Conservation (phyloP, 2,329 filamentous ascomycete species). For the Rutstroemia sp. region DNA sequence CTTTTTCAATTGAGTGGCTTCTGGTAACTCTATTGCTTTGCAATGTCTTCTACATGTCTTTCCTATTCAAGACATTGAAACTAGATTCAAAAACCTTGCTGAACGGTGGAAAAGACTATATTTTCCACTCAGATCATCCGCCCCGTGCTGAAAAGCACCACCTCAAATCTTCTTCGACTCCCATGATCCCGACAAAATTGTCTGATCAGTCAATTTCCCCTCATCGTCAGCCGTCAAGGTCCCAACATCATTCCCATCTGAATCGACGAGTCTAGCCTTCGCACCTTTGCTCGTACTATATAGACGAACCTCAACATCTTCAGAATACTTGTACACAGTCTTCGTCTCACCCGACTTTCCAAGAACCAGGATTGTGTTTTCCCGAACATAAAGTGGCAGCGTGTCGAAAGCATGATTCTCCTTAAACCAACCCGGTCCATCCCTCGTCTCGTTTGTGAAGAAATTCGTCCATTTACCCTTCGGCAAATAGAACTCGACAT, state of each 20-base stretch:
- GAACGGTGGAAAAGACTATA: neutral
- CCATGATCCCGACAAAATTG: slow-evolving; percentile 34
- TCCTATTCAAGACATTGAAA: too few relatives aligned
- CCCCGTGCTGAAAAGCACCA: neutral
- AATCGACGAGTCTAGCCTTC: slow-evolving; percentile 36
- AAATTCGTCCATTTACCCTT: slow-evolving; percentile 43
- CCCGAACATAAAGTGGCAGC: slow-evolving; percentile 39
- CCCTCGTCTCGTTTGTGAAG: slow-evolving; percentile 35
- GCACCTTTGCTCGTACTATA: slow-evolving; percentile 38
- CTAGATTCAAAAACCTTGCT: neutral
- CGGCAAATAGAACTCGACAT: slow-evolving; percentile 49
- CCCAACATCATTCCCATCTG: slow-evolving; percentile 35
- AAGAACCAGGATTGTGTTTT: slow-evolving; percentile 28
- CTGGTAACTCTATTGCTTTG: too few relatives aligned
- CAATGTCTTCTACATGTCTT: too few relatives aligned
- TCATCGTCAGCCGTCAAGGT: slow-evolving; percentile 34
- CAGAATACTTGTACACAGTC: slow-evolving; percentile 27
- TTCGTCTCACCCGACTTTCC: slow-evolving; percentile 23
- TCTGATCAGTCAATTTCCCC: slow-evolving; percentile 34
- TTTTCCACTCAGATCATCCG: neutral
- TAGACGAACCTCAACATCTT: slow-evolving; percentile 37
- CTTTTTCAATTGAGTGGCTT: too few relatives aligned
- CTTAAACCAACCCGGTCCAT: slow-evolving; percentile 37
- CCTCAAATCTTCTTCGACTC: slow-evolving; percentile 8
- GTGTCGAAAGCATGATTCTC: slow-evolving; percentile 41